Evolutionary conservation across 2,329 filamentous ascomycete species (phyloP), one percentile per base, ranked within the genome.

Genomic region (Colletotrichum plurivorum): DNA sequence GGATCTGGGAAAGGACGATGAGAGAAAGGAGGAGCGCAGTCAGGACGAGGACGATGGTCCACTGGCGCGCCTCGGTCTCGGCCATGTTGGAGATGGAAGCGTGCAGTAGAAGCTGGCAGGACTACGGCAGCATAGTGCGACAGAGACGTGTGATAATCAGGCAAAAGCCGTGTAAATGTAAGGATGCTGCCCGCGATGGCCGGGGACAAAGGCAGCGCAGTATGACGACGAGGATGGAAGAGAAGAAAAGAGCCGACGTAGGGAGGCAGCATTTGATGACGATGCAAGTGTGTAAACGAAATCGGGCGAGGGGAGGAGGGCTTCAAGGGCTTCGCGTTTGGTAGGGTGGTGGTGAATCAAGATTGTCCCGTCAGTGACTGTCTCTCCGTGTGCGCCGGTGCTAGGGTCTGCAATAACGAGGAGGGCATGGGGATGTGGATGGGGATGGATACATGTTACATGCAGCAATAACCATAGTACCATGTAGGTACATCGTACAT

Each of bases 11-110:
- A 74, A 88, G 80, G 71, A 90, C 84, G 73, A 87, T 82, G 70
- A 88, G 77, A 49, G 87, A 87, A 67, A 90, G 84, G 52, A 84
- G 79, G 76, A 89, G 83, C 71, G 89, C 88, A 78, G 87, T 87
- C 77, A 89, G 79, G 73, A 87, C 82, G 69, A 90, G 82, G 76
- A 89, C 81, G 73, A 88, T 81, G 77, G 86, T 85, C 87, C 87
- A 89, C 80, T 87, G 83, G 67, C 85, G 81, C 75, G 81, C 81
- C 74, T 83, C 81, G 73, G 83, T 82, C 77, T 85, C 83, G 76
- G 83, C 81, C 86, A 88, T 88, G 77, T 74, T 79, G 77, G 71
- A 76, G 75, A 54, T 25, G 16, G 49, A 55, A 36, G 55, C 69
- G 61, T 60, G 53, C 36, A 56, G 25, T 27, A 66, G 53, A 43